Percentiles rank a stretch among this genome's conserved stretches.
phyloP scores from a whole-genome alignment of 129 eudicot species.

The Arctium minus region DNA sequence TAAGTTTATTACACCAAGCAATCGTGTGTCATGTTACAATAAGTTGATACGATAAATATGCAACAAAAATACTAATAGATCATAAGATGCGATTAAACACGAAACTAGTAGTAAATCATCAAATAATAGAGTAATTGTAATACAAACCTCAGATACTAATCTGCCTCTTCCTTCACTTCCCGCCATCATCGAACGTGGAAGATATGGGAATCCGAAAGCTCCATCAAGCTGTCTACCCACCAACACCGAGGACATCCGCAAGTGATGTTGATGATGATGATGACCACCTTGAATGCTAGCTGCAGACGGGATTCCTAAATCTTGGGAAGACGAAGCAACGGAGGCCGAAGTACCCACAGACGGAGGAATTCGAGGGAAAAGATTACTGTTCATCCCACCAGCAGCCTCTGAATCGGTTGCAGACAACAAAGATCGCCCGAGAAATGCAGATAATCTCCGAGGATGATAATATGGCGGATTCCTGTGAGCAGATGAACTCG shows the following conservation, averaged over 20 bases:
- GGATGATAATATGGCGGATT: constrained; percentile 44
- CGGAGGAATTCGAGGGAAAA: constrained; percentile 21
- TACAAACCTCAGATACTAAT: constrained; percentile 84
- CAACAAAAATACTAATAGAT: too few species aligned
- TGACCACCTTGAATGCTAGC: constrained; percentile 33
- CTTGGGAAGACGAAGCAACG: constrained; percentile 33
- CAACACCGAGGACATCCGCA: constrained; percentile 50
- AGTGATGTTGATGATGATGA: constrained; percentile 27
- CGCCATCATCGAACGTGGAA: constrained; percentile 54
- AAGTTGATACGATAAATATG: too few species aligned
- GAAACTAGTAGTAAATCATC: neutral
- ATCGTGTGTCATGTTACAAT: too few species aligned
- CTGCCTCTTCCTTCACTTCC: constrained; percentile 84
- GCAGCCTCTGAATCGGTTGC: constrained; percentile 48
- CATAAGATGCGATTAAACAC: too few species aligned
- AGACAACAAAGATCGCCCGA: constrained; percentile 53
- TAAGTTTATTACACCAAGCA: too few species aligned
- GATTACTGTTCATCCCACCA: constrained; percentile 25
- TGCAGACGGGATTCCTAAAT: constrained; percentile 39
- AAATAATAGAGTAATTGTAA: neutral
- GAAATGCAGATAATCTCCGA: constrained; percentile 63
- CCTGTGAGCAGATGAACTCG: constrained; percentile 35
- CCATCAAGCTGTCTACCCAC: constrained; percentile 57
- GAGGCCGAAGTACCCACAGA: constrained; percentile 27
- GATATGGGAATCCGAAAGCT: constrained; percentile 52